phyloP scores from a whole-genome alignment of 208 protist genomes.

The Lotmaria passim region DNA sequence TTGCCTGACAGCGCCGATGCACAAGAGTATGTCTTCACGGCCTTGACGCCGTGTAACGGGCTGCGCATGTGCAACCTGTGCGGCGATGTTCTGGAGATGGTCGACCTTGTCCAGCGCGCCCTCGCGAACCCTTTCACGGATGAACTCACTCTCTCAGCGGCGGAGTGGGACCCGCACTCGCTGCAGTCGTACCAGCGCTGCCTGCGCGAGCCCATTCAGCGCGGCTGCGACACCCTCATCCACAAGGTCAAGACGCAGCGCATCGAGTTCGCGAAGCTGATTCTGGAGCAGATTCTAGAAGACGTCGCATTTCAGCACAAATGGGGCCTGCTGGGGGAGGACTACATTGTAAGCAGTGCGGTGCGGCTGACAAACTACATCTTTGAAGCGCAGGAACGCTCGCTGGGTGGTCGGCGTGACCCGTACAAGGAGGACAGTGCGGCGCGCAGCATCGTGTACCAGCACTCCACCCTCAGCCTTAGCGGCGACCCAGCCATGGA shows the following conservation, averaged over 20 bases:
- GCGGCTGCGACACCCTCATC: slow-evolving; percentile 40
- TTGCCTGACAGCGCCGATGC: slow-evolving; percentile 27
- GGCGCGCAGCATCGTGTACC: slow-evolving; percentile 13
- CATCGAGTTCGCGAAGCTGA: slow-evolving; percentile 22
- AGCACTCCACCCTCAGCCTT: slow-evolving; percentile 24
- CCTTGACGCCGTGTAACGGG: slow-evolving; percentile 20
- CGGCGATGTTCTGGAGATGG: slow-evolving; percentile 35
- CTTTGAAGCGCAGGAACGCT: slow-evolving; percentile 29
- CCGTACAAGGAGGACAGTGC: slow-evolving; percentile 16
- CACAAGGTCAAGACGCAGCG: slow-evolving; percentile 31
- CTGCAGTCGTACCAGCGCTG: slow-evolving; percentile 23
- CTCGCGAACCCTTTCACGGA: slow-evolving; percentile 23
- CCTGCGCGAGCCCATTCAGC: slow-evolving; percentile 21
- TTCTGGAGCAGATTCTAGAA: slow-evolving; percentile 27
- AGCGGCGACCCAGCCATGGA: slow-evolving; percentile 26
- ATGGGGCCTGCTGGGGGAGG: slow-evolving; percentile 31
- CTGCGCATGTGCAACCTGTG: slow-evolving; percentile 34
- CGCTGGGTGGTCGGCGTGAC: slow-evolving; percentile 11
- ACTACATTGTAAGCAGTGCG: slow-evolving; percentile 19
- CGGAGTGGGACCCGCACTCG: slow-evolving; percentile 15
- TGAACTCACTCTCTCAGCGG: slow-evolving; percentile 19
- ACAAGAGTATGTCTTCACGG: slow-evolving; percentile 34
- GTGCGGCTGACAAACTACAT: slow-evolving; percentile 30
- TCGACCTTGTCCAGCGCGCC: slow-evolving; percentile 30
- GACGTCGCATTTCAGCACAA: slow-evolving; percentile 18